Conservation (phyloP, 208 protist species). For the Acanthamoeba lenticulata region DNA sequence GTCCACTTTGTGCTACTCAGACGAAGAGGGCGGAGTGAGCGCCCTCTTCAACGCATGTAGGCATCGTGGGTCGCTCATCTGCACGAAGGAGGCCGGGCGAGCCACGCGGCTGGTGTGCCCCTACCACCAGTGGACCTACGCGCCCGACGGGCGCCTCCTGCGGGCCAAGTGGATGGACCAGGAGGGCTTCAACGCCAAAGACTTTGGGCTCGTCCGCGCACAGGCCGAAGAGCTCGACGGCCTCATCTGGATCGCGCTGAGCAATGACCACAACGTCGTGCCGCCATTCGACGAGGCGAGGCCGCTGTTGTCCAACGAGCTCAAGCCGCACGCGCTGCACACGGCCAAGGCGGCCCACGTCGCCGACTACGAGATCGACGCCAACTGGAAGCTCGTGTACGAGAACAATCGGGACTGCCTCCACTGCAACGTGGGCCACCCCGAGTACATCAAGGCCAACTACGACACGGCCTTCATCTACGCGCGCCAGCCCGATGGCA, state of each 20-base stretch:
- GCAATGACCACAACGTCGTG: not conserved
- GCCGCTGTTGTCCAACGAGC: not conserved
- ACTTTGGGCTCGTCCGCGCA: not conserved
- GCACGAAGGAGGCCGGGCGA: not conserved
- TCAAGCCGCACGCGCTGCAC: not conserved
- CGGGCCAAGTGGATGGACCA: conserved; percentile 28
- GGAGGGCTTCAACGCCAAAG: not conserved
- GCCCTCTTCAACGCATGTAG: not conserved
- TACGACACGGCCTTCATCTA: conserved; percentile 51
- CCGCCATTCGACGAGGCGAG: not conserved
- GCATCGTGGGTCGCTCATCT: not conserved
- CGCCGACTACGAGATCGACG: not conserved
- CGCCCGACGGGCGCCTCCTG: not conserved
- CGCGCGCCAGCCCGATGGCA: not conserved
- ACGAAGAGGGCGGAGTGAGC: not conserved
- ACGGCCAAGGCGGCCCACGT: not conserved
- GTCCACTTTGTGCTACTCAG: not conserved
- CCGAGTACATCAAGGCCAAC: conserved; percentile 36
- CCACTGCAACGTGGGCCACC: conserved; percentile 23
- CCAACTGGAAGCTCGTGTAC: conserved; percentile 37
- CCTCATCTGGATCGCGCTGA: not conserved
- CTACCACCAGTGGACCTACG: conserved; percentile 29
- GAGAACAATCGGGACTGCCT: conserved; percentile 16
- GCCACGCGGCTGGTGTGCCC: not conserved
- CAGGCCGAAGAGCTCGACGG: conserved; percentile 9